Base-by-base conservation (phyloP, 768 basidiomycete species). In the Kwoniella dejecticola region DNA sequence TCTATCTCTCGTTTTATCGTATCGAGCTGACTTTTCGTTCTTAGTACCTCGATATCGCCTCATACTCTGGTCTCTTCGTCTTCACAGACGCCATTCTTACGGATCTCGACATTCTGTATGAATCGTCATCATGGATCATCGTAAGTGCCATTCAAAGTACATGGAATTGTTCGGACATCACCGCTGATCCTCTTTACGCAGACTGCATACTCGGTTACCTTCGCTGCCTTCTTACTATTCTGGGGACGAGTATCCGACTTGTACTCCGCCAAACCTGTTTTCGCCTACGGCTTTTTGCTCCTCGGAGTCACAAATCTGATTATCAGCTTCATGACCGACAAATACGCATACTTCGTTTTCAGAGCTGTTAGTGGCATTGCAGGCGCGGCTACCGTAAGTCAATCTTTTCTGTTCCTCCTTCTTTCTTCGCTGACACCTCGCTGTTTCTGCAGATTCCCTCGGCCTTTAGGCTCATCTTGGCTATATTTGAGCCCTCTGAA, bases 221-320 rank as follows among this genome's bases (percentile, higher is more conserved):
- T 76, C 45, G 66, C 68, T 10, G 46, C 69, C 2, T 68, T 72
- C 50, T 60, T 76, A 10, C 69, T 76, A 3, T 68, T 74, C 62
- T 72, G 62, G 61, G 75, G 75, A 0, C 57, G 75, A 27, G 63
- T 76, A 3, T 62, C 72, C 17, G 75, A 76, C 45, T 64, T 75
- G n/a, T 77, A 68, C 56, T 71, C 73, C 10, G 60, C 75, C 47
- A 63, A 64, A 45, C 53, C 59, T 3, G 65, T 70, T 30, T 77
- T 77, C 66, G 50, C 63, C 12, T 62, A 60, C 29, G 76, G 74
- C n/a, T 75, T 77, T 63, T 11, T 64, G 19, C n/a, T 26, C 1
- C 44, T 73, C 0, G 77, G 67, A 12, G 19, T 72, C 12, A 24
- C 56, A 29, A 66, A 56, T 31, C 55, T 76, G 15, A 63, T 66